These are phyloP conservation scores for Heimioporus sp. DNA, from an alignment of 768 basidiomycete genomes.

Conservation along the genomic window DNA sequence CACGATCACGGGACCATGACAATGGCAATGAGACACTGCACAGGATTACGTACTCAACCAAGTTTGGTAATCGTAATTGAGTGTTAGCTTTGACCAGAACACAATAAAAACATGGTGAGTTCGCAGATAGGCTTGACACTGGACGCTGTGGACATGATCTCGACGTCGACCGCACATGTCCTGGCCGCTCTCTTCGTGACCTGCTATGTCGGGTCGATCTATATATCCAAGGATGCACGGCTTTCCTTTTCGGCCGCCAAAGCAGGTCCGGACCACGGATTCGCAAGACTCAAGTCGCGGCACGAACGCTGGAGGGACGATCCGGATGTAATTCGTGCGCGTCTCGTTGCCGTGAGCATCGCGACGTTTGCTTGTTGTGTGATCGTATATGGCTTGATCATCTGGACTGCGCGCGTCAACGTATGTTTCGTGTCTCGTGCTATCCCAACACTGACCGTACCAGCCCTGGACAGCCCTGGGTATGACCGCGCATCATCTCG, in stretches of 20 bases:
- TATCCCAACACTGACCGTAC: slow-evolving; percentile 1
- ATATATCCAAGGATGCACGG: slow-evolving; percentile 65
- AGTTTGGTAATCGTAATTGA: too few relatives aligned
- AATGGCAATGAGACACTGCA: too few relatives aligned
- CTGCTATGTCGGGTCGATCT: slow-evolving; percentile 82
- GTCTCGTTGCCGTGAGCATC: slow-evolving; percentile 63
- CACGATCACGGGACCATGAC: slow-evolving; percentile 15
- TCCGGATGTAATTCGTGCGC: slow-evolving; percentile 77
- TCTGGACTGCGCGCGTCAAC: slow-evolving; percentile 19
- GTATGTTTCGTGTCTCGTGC: slow-evolving; percentile 8
- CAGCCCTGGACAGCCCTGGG: slow-evolving; percentile 22
- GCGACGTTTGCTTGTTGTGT: slow-evolving; percentile 61
- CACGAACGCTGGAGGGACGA: slow-evolving; percentile 74
- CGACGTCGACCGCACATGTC: slow-evolving; percentile 44
- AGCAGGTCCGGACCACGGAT: slow-evolving; percentile 23
- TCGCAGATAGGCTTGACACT: slow-evolving; percentile 2
- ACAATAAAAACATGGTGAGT: slow-evolving; percentile 10
- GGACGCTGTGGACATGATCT: slow-evolving; percentile 15
- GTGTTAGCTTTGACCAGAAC: too few relatives aligned
- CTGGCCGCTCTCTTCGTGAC: slow-evolving; percentile 58
- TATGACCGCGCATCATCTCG: slow-evolving; percentile 41
- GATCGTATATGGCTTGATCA: slow-evolving; percentile 46
- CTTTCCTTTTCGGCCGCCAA: slow-evolving; percentile 45
- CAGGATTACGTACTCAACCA: too few relatives aligned
- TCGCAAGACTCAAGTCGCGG: slow-evolving; percentile 29